Evolutionary conservation across 495 filamentous ascomycete genomes (phyloP).

Genomic region (Aspergillus asperescens): DNA sequence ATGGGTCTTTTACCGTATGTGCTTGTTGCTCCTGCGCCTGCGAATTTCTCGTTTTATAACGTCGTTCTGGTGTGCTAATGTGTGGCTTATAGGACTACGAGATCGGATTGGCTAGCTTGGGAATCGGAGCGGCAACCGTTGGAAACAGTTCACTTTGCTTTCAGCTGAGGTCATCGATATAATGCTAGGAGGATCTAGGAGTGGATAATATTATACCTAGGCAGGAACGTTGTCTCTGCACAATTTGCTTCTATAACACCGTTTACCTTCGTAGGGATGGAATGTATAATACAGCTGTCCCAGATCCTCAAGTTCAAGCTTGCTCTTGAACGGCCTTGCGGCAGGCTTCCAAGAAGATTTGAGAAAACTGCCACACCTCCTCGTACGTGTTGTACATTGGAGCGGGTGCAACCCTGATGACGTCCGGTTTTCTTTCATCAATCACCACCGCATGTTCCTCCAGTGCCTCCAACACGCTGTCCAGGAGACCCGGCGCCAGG

Average conservation of each 20-base stretch:
- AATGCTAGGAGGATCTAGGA: not conserved
- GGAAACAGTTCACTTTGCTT: slow-evolving; percentile 58
- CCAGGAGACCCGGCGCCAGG: slow-evolving; percentile 62
- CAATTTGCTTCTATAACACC: not conserved
- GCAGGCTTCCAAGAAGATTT: slow-evolving; percentile 43
- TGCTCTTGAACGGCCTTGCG: slow-evolving; percentile 26
- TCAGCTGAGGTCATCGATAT: slow-evolving; percentile 26
- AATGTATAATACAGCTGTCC: not conserved
- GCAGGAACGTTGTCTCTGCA: not conserved
- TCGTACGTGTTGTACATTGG: slow-evolving; percentile 82
- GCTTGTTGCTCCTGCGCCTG: not conserved
- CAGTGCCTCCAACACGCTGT: slow-evolving; percentile 60
- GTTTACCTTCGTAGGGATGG: not conserved
- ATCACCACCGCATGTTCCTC: slow-evolving; percentile 69
- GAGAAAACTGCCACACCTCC: slow-evolving; percentile 74
- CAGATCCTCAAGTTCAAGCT: not conserved
- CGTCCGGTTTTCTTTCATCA: slow-evolving; percentile 86
- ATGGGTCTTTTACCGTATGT: slow-evolving; percentile 94
- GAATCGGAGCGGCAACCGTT: slow-evolving; percentile 72
- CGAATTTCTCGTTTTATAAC: not conserved
- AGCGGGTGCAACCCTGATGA: slow-evolving; percentile 85
- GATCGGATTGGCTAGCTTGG: slow-evolving; percentile 95
- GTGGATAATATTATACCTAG: not conserved
- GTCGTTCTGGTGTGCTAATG: slow-evolving; percentile 13
- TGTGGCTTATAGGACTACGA: slow-evolving; percentile 63